Evolutionary conservation across 805 yeast genomes (phyloP).

Genomic region (Kodamaea jinghongensis): DNA sequence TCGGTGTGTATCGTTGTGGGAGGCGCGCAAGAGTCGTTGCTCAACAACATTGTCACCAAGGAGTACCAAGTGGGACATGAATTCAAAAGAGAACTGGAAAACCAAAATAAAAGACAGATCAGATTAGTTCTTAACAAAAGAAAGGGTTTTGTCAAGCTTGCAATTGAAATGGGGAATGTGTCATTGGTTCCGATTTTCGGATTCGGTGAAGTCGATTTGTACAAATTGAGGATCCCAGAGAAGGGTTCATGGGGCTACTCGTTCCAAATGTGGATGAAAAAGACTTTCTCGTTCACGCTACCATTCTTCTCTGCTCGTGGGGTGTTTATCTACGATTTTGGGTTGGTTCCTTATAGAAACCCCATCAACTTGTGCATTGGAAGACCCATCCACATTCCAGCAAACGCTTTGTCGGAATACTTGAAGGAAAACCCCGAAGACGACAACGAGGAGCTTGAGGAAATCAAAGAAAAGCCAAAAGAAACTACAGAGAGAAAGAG

Average conservation of each 20-base stretch:
- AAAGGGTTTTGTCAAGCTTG: constrained; percentile 86
- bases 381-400: constrained; percentile 58
- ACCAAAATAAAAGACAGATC: constrained; percentile 39
- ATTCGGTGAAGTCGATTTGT: constrained; percentile 80
- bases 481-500: constrained; percentile 33
- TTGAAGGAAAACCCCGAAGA: constrained; percentile 29
- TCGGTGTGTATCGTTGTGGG: constrained; percentile 91
- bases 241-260: constrained; percentile 46
- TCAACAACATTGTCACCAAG: constrained; percentile 41
- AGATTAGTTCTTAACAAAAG: constrained; percentile 74
- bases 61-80: constrained; percentile 36
- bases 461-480: constrained; percentile 17
- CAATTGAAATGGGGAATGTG: constrained; percentile 74
- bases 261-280: constrained; percentile 72
- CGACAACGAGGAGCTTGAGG: constrained; percentile 12
- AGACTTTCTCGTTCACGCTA: constrained; percentile 72
- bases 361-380: constrained; percentile 79
- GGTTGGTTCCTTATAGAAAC: constrained; percentile 80
- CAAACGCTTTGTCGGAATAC: constrained; percentile 31
- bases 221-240: constrained; percentile 41
- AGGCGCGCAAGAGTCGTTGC: constrained; percentile 88
- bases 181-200: constrained; percentile 83
- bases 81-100: constrained; percentile 24
- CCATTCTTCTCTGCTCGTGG: constrained; percentile 94
- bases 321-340: constrained; percentile 87